Percentiles rank a stretch among this genome's conserved stretches.
These are phyloP conservation scores for Phytophthora multivora DNA, from an alignment of 352 stramenopile species.

Conservation along the genomic window DNA sequence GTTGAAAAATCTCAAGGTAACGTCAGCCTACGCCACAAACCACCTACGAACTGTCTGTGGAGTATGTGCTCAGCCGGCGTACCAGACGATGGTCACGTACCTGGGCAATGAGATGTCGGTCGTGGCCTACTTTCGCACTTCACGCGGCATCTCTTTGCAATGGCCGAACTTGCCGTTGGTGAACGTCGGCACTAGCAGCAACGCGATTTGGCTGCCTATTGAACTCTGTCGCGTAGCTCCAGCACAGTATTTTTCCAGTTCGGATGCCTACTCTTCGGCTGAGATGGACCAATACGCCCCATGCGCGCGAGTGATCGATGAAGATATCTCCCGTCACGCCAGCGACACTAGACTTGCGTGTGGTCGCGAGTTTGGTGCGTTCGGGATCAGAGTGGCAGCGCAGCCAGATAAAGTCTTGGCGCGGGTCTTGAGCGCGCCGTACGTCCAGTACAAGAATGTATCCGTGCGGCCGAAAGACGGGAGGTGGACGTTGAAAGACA, in stretches of 20 bases:
- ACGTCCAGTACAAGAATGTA: conserved; percentile 50
- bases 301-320: conserved; percentile 36
- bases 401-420: conserved; percentile 24
- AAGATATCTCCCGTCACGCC: conserved; percentile 52
- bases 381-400: conserved; percentile 57
- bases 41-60: conserved; percentile 49
- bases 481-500: conserved; percentile 69
- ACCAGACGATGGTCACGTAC: conserved; percentile 43
- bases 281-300: conserved; percentile 66
- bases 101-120: conserved; percentile 50
- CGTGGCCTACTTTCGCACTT: conserved; percentile 46
- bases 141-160: conserved; percentile 33
- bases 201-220: conserved; percentile 62
- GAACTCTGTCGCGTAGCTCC: conserved; percentile 69
- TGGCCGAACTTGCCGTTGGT: conserved; percentile 61
- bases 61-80: conserved; percentile 40
- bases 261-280: conserved; percentile 70
- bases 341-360: conserved; percentile 51
- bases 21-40: conserved; percentile 52
- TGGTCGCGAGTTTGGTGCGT: conserved; percentile 52
- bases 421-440: conserved; percentile 44
- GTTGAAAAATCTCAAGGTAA: conserved; percentile 27
- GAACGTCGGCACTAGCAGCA: conserved; percentile 53
- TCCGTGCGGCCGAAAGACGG: conserved; percentile 57
- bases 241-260: conserved; percentile 56